Evolutionary conservation across 768 basidiomycete species (phyloP).

Genomic region (Panellus pusillus): DNA sequence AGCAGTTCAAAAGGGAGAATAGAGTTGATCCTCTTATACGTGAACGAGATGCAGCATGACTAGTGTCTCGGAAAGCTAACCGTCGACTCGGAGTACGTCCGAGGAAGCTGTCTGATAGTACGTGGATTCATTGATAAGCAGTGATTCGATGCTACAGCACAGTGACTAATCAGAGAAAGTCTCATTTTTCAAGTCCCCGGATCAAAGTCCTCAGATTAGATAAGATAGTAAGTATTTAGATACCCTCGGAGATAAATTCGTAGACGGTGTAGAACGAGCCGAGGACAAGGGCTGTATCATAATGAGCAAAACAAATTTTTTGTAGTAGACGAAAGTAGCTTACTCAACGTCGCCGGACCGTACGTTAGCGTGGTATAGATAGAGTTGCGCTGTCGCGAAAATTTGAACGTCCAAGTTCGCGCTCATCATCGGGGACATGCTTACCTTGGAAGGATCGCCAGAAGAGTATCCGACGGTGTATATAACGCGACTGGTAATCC

Average conservation of each 20-base stretch:
- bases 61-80: too few relatives aligned
- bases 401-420: not conserved
- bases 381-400: conserved; percentile 9
- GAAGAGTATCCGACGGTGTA: conserved; percentile 49
- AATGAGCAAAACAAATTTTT: not conserved
- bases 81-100: too few relatives aligned
- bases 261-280: conserved; percentile 13
- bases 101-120: too few relatives aligned
- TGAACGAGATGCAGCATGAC: too few relatives aligned
- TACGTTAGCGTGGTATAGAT: not conserved
- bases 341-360: conserved; percentile 1
- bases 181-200: too few relatives aligned
- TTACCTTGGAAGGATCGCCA: conserved; percentile 43
- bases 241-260: not conserved
- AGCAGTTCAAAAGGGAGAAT: too few relatives aligned
- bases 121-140: too few relatives aligned
- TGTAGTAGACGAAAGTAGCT: not conserved
- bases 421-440: not conserved
- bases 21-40: too few relatives aligned
- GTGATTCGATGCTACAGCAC: too few relatives aligned
- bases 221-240: not conserved
- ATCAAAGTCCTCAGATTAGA: too few relatives aligned
- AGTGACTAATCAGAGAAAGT: too few relatives aligned
- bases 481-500: conserved; percentile 39
- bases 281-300: conserved; percentile 1